phyloP scores from a whole-genome alignment of 306 rosid genomes.

The Malus fusca region DNA sequence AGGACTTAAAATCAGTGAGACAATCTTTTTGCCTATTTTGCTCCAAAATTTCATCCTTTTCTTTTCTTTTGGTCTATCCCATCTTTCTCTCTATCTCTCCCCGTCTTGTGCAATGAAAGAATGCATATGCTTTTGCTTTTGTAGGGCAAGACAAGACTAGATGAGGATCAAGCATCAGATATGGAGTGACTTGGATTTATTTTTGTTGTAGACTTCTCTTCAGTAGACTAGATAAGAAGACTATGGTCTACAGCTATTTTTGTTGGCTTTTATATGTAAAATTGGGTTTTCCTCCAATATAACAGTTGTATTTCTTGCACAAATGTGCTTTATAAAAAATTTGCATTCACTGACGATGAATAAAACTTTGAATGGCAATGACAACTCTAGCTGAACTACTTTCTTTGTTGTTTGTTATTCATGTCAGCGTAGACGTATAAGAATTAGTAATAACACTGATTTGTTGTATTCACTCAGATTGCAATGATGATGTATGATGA shows the following conservation, averaged over 20 bases:
- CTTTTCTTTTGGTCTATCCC: slow-evolving; percentile 19
- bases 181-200: slow-evolving; percentile 46
- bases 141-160: slow-evolving; percentile 91
- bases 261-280: slow-evolving; percentile 1
- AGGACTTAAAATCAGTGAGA: slow-evolving; percentile 5
- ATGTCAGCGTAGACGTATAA: slow-evolving; percentile 29
- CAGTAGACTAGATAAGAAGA: slow-evolving; percentile 33
- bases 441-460: slow-evolving; percentile 44
- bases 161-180: slow-evolving; percentile 68
- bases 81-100: slow-evolving; percentile 20
- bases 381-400: slow-evolving; percentile 10
- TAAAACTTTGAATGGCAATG: neutral
- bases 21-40: neutral
- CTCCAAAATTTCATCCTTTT: slow-evolving; percentile 4
- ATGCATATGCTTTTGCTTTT: slow-evolving; percentile 50
- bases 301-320: neutral
- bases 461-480: slow-evolving; percentile 78
- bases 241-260: neutral
- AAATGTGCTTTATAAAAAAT: neutral
- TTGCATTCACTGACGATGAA: neutral
- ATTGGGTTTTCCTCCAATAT: neutral
- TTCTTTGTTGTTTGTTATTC: slow-evolving; percentile 14
- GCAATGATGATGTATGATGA: slow-evolving; percentile 99
- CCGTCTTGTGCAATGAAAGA: slow-evolving; percentile 55
- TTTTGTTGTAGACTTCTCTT: slow-evolving; percentile 36